Evolutionary conservation across 495 filamentous ascomycete species (phyloP).

Genomic region (Aspergillus wentii): DNA sequence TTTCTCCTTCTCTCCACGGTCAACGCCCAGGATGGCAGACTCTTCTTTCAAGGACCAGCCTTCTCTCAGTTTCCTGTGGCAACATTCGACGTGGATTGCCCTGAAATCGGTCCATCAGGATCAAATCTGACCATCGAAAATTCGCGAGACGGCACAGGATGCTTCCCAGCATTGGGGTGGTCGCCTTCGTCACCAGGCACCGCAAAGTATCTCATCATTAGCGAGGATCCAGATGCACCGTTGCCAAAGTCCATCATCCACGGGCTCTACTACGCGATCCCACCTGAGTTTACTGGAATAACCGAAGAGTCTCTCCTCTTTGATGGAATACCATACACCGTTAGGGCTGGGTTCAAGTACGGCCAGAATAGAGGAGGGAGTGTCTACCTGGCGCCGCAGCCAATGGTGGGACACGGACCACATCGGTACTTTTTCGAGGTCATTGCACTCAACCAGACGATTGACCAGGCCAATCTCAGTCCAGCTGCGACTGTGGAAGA

Average conservation of each 20-base stretch:
- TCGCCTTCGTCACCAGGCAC: conserved; percentile 23
- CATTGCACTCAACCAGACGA: conserved; percentile 35
- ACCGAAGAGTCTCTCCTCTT: conserved; percentile 32
- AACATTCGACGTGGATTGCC: conserved; percentile 38
- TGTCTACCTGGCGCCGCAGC: conserved; percentile 36
- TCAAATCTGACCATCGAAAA: conserved; percentile 34
- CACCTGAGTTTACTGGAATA: conserved; percentile 28
- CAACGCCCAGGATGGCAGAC: conserved; percentile 39
- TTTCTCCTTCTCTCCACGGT: conserved; percentile 18
- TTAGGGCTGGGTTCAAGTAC: conserved; percentile 44
- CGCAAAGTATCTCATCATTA: conserved; percentile 43
- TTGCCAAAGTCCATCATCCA: conserved; percentile 41
- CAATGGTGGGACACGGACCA: conserved; percentile 39
- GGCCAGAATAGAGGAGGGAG: conserved; percentile 32
- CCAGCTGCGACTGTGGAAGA: conserved; percentile 29
- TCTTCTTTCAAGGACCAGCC: conserved; percentile 39
- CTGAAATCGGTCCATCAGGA: conserved; percentile 38
- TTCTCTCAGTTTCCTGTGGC: conserved; percentile 35
- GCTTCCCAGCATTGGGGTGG: conserved; percentile 43
- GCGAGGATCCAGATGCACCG: conserved; percentile 48
- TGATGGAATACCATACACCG: conserved; percentile 8
- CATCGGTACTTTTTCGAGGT: conserved; percentile 50
- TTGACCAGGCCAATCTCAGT: conserved; percentile 28
- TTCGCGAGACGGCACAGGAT: conserved; percentile 33
- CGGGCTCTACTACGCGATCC: conserved; percentile 42